Base-by-base conservation (phyloP, 768 basidiomycete species). In the Tricholomella constricta region DNA sequence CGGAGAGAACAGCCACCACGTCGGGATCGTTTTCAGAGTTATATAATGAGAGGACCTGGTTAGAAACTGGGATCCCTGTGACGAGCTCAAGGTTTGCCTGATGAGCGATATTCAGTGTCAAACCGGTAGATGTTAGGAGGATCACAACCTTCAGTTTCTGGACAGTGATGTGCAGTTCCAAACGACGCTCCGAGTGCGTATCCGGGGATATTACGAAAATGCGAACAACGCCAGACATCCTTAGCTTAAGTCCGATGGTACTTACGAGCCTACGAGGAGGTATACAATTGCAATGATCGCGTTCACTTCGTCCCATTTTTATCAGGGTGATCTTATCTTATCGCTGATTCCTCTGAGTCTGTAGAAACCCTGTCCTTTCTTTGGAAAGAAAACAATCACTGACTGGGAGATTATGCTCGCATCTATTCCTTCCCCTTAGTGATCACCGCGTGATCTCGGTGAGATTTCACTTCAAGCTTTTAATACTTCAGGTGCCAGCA, bases 131-230 rank as follows among this genome's bases (percentile, higher is more conserved):
- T 44, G 23, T 17, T 15, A 14, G 25, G 11, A 26, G 8, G 4
- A n/a, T 4, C 25, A 27, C 36, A 36, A 93, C 94, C 83, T 97
- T 98, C 59, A 98, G 85, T 61, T 89, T 81, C 31, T 78, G 78
- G 44, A 98, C 78, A 0, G 89, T 88, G 26, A 85, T 72, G 56
- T 85, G 81, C 22, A 85, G 81, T 61, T 94, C 90, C 56, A 92
- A 83, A 0, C 89, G 82, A 42, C 96, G 83, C 71, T 98, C 96
- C 0, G 92, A 93, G 58, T 83, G 88, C 2, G 94, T 96, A 65
- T 97, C 93, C 6, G 86, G 87, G 8, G 95, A 98, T 11, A 82
- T 67, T 6, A 98, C 86, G 59, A 85, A 94, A 38, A 97, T 72
- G 34, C 52, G 55, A 41, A 62, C 60, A 8, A 64, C 43, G 26